Evolutionary conservation across 768 basidiomycete genomes (phyloP), one percentile per base, ranked within the genome.

Genomic region (Trichaptum fuscoviolaceum): DNA sequence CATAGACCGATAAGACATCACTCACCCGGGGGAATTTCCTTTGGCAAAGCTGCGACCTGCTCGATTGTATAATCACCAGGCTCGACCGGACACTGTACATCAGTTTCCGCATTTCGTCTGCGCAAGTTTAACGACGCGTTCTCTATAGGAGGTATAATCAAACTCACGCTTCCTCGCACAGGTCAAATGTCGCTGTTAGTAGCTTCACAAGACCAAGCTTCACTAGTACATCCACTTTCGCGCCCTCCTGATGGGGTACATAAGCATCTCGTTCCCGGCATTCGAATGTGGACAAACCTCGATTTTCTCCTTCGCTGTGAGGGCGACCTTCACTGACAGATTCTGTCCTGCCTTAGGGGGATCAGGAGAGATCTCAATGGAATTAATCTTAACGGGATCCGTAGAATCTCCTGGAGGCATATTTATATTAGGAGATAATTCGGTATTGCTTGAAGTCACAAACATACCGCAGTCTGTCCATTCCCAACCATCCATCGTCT

Each of bases 181-280:
- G 77, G 70, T 98, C 93, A 70, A 98, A 96, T 20, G 70, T 73
- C 80, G 93, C 97, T 59, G 81, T 77, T 35, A 99, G 79, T n/a
- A 99, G 75, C 80, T 93, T 97, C 73, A 99, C 85, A 30, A 93
- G 78, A 26, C 97, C 97, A n/a, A 99, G 82, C 76, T 98, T 99
- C 65, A 99, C 96, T 1, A 78, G 77, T 4, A 99, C 95, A 70
- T 96, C 88, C 8, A 91, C 96, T 71, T 86, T 92, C 52, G 96
- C 92, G 6, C 97, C 97, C 5, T 95, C 89, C 96, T 98, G 69
- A 1, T 26, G 26, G 12, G 67, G 26, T 7, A 8, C 25, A 58
- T 63, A 15, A 63, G 18, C 35, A 64, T 25, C 23, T 7, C 1
- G 30, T 17, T 18, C 20, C 58, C 57, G 25, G 23, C 42, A 24